Conservation (phyloP, 805 yeast genomes). For the Zygoascus biomembranicola region DNA sequence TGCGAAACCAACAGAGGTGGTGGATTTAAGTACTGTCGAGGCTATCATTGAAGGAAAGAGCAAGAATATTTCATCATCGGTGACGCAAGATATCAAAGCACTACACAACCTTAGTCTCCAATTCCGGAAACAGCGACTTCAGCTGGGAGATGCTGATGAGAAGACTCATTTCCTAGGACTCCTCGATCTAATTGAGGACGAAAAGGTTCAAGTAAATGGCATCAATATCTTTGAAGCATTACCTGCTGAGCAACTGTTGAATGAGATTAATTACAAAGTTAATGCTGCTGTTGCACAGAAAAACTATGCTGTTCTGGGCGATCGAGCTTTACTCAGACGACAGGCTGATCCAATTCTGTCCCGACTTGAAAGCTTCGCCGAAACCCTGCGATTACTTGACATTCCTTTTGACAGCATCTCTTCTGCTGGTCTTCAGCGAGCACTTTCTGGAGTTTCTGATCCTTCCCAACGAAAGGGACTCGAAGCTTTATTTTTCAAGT, state of each 20-base stretch:
- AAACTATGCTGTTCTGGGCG: slow-evolving; percentile 68
- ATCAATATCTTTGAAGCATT: slow-evolving; percentile 46
- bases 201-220: slow-evolving; percentile 59
- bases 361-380: slow-evolving; percentile 70
- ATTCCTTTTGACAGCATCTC: slow-evolving; percentile 65
- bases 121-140: slow-evolving; percentile 55
- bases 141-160: slow-evolving; percentile 33
- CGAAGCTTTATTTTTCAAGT: slow-evolving; percentile 71
- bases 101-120: slow-evolving; percentile 57
- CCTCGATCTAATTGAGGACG: slow-evolving; percentile 79
- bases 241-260: slow-evolving; percentile 48
- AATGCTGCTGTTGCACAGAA: slow-evolving; percentile 81
- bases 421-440: slow-evolving; percentile 61
- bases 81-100: slow-evolving; percentile 57
- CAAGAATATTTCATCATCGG: slow-evolving; percentile 38
- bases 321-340: slow-evolving; percentile 74
- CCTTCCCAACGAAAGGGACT: slow-evolving; percentile 58
- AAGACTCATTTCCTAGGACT: slow-evolving; percentile 47
- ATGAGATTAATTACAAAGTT: slow-evolving; percentile 72
- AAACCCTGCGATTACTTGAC: slow-evolving; percentile 47
- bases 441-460: slow-evolving; percentile 58
- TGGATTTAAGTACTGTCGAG: slow-evolving; percentile 13
- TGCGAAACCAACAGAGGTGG: slow-evolving; percentile 52
- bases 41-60: slow-evolving; percentile 7
- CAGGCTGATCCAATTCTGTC: slow-evolving; percentile 77